Percentiles rank a stretch among this genome's conserved stretches.
Conservation (phyloP, 495 filamentous ascomycete genomes). For the Aspergillus haitiensis region DNA sequence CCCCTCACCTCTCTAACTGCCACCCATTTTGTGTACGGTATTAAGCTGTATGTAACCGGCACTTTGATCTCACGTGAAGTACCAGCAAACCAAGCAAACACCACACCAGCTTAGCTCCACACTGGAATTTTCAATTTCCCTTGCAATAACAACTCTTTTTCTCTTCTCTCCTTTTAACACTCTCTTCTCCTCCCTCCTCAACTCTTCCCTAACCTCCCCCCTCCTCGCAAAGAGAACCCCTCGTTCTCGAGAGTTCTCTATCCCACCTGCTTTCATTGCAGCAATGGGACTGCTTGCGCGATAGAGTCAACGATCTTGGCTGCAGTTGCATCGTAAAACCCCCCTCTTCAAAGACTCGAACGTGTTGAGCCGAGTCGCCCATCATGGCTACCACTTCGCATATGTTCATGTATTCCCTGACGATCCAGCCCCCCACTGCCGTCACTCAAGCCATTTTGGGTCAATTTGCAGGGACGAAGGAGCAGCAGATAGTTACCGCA, state of each 20-base stretch:
- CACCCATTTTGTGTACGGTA: background rate
- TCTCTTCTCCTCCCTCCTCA: slow-evolving; percentile 7
- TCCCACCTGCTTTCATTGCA: slow-evolving; percentile 25
- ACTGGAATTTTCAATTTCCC: slow-evolving; percentile 36
- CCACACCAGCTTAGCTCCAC: slow-evolving; percentile 24
- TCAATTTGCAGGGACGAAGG: slow-evolving; percentile 90
- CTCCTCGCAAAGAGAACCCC: slow-evolving; percentile 24
- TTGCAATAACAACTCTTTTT: slow-evolving; percentile 16
- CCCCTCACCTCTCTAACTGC: background rate
- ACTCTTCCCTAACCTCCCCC: slow-evolving; percentile 2
- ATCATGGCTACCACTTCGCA: slow-evolving; percentile 95
- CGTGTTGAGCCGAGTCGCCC: slow-evolving; percentile 31
- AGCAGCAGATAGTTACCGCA: slow-evolving; percentile 94
- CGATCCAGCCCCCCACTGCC: slow-evolving; percentile 85
- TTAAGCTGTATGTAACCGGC: background rate
- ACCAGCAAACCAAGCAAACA: slow-evolving; percentile 23
- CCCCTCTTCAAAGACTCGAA: slow-evolving; percentile 20
- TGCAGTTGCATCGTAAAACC: slow-evolving; percentile 36
- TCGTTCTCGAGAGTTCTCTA: slow-evolving; percentile 34
- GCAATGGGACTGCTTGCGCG: slow-evolving; percentile 46
- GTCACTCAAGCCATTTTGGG: slow-evolving; percentile 88
- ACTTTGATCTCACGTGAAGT: slow-evolving; percentile 13
- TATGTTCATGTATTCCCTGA: slow-evolving; percentile 97
- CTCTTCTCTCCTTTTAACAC: slow-evolving; percentile 12
- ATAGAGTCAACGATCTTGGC: slow-evolving; percentile 27